Percentiles rank a stretch among this genome's conserved stretches.
phyloP scores from a whole-genome alignment of 2,329 filamentous ascomycete genomes.

The Aaosphaeria pasadenensis region DNA sequence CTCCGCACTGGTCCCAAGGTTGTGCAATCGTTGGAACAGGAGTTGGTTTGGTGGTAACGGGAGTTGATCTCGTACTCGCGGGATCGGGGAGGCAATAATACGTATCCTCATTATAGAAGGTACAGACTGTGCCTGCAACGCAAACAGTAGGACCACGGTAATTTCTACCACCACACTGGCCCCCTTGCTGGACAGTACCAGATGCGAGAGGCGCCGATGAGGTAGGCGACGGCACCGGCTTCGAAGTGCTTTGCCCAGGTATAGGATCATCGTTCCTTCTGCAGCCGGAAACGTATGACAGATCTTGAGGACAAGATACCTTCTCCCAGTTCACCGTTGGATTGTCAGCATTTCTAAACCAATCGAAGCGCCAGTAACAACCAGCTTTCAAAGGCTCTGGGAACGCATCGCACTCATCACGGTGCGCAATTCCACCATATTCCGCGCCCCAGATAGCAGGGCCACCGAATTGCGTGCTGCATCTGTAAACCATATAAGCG shows the following conservation, averaged over 20 bases:
- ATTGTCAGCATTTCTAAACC: slow-evolving; percentile 59
- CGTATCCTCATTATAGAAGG: slow-evolving; percentile 10
- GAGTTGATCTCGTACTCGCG: slow-evolving; percentile 8
- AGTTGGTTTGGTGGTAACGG: slow-evolving; percentile 4
- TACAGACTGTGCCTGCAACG: slow-evolving; percentile 11
- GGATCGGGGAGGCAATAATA: slow-evolving; percentile 15
- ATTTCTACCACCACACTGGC: slow-evolving; percentile 12
- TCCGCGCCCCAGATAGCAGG: slow-evolving; percentile 53
- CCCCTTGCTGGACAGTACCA: slow-evolving; percentile 13
- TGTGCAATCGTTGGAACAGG: slow-evolving; percentile 7
- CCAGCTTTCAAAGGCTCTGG: slow-evolving; percentile 55
- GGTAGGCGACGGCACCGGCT: slow-evolving; percentile 8
- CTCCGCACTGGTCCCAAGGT: slow-evolving; percentile 17
- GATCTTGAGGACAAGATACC: slow-evolving; percentile 53
- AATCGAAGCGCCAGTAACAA: slow-evolving; percentile 64
- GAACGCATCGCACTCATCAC: slow-evolving; percentile 52
- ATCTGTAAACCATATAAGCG: slow-evolving; percentile 33
- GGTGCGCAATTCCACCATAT: slow-evolving; percentile 57
- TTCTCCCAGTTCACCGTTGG: slow-evolving; percentile 54
- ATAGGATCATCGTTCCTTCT: slow-evolving; percentile 18
- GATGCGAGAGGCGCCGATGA: slow-evolving; percentile 11
- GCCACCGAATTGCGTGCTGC: slow-evolving; percentile 49
- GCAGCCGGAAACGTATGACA: slow-evolving; percentile 48
- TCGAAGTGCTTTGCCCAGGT: slow-evolving; percentile 9
- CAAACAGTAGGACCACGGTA: slow-evolving; percentile 14